Base-by-base conservation (phyloP, 108 stramenopile species). In the Cyclotella baltica region DNA sequence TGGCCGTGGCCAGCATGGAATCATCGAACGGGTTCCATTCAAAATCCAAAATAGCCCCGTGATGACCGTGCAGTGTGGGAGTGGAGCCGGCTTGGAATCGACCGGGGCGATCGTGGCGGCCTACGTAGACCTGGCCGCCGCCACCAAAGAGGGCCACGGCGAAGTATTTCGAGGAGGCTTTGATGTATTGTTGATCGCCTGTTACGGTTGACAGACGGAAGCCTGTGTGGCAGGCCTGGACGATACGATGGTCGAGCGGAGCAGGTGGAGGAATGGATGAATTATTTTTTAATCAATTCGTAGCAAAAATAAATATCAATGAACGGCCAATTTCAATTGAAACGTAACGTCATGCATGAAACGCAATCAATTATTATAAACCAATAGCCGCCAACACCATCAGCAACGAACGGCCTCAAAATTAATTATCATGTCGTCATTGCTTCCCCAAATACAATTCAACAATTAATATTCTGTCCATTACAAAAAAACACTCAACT, bases 141-240 rank as follows among this genome's bases (percentile, higher is more conserved):
- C 99, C 99, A 23, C 95, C 95, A 57, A 85, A 85, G 72, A 98
- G 89, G 34, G 97, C 96, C 23, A 98, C 92, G 20, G 97, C 96
- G 84, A 97, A 98, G 88, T 95, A 99, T 89, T 98, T 97, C 27
- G 97, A 88, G 63, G 98, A 98, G 23, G 96, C 99, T 82, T 99
- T 99, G 90, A 98, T 98, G 90, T 98, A 98, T 55, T 96, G 96
- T 74, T 98, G 98, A 65, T 99, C 99, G 47, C 99, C 98, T 46
- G 96, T 97, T 5, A 93, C 93, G 18, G 98, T 98, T 36, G 96
- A 89, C 30, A 98, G 88, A 20, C 94, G 92, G 71, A 97, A 87
- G 30, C 91, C 93, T 34, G 91, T 93, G 78, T 83, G 90, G 46
- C 87, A 92, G 69, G 85, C 84, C 90, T 97, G 69, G 46, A 51